phyloP scores from a whole-genome alignment of 805 yeast genomes.

The Isabelozyma pseudorhagii region DNA sequence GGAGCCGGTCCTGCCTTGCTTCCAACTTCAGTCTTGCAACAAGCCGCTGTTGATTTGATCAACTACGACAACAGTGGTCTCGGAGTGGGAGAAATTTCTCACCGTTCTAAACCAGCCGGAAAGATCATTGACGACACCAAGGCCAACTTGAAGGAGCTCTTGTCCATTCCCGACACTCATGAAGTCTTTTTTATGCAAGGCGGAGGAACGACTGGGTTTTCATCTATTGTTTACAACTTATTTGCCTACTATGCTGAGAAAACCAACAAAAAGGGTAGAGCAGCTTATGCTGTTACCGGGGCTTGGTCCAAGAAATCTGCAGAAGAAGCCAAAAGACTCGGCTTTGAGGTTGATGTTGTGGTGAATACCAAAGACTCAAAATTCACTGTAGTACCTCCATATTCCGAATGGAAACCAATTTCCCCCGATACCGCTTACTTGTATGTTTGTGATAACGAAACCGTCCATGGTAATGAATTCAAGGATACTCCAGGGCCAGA shows the following conservation, averaged over 20 bases:
- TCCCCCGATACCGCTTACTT: constrained; percentile 72
- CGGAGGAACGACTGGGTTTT: constrained; percentile 96
- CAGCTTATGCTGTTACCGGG: constrained; percentile 89
- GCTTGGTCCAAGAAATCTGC: constrained; percentile 87
- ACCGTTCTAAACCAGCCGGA: constrained; percentile 82
- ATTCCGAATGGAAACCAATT: constrained; percentile 60
- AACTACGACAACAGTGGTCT: constrained; percentile 68
- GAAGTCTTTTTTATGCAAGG: constrained; percentile 96
- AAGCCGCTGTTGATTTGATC: constrained; percentile 82
- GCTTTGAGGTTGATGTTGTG: constrained; percentile 67
- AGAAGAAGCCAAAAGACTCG: constrained; percentile 85
- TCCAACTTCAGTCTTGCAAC: constrained; percentile 79
- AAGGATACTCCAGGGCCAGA: constrained; percentile 46
- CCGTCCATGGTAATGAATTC: constrained; percentile 94
- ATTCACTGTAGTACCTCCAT: constrained; percentile 64
- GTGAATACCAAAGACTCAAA: constrained; percentile 61
- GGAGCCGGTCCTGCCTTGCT: constrained; percentile 99
- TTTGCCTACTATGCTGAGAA: constrained; percentile 69
- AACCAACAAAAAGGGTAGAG: constrained; percentile 72
- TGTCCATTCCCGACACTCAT: constrained; percentile 84
- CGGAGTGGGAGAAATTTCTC: constrained; percentile 96
- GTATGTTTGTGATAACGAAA: constrained; percentile 94
- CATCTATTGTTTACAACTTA: constrained; percentile 80
- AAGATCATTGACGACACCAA: constrained; percentile 77
- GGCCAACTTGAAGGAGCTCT: constrained; percentile 56